Evolutionary conservation across 2,329 filamentous ascomycete species (phyloP).

Genomic region (Cryoendolithus antarcticus): DNA sequence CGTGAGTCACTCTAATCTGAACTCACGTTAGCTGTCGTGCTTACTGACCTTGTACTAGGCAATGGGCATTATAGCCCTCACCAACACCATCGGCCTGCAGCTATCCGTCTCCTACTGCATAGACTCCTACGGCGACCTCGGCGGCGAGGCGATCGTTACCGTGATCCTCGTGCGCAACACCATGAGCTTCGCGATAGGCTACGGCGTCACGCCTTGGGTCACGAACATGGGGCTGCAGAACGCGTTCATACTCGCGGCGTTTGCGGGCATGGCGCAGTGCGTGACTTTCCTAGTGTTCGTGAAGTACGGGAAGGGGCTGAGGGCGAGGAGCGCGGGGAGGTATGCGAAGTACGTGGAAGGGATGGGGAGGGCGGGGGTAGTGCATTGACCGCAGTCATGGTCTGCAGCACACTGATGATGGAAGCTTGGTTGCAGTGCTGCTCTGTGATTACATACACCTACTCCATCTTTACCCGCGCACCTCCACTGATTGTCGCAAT

Average conservation of each 20-base stretch:
- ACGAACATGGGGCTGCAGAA: conserved; percentile 30
- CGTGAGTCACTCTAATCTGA: not conserved
- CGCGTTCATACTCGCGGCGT: conserved; percentile 31
- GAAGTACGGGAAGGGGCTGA: conserved; percentile 9
- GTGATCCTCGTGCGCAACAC: conserved; percentile 38
- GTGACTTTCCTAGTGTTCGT: conserved; percentile 19
- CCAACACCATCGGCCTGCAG: conserved; percentile 30
- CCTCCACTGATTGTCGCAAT: not conserved
- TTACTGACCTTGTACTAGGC: conserved; percentile 6
- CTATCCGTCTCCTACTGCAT: conserved; percentile 33
- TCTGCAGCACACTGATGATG: no score
- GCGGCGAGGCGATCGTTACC: conserved; percentile 33
- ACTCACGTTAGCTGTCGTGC: no score
- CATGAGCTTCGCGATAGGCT: conserved; percentile 35
- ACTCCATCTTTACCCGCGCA: not conserved
- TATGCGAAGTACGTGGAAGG: conserved; percentile 7
- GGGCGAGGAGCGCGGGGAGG: conserved; percentile 6
- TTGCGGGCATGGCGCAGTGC: conserved; percentile 30
- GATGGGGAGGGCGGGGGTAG: no score
- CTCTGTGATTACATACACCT: no score
- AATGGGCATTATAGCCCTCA: conserved; percentile 34
- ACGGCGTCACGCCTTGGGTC: conserved; percentile 38
- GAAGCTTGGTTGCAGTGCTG: no score
- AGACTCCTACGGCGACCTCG: conserved; percentile 34
- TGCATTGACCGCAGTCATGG: no score